Base-by-base conservation (phyloP, 257 asterid genomes). In the Jasminum sambac region DNA sequence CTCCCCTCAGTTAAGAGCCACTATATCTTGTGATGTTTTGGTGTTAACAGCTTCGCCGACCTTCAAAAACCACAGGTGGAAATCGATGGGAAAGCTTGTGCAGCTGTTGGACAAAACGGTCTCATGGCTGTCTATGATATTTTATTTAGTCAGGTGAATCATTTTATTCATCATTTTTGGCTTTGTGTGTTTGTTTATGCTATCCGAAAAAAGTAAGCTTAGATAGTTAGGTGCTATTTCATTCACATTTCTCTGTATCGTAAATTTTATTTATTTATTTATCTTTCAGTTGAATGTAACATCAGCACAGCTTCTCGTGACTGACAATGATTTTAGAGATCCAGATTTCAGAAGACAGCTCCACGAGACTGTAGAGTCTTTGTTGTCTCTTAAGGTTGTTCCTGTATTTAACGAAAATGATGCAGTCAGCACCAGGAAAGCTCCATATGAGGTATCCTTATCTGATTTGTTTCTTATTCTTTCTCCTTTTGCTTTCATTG, bases 91-190 rank as follows among this genome's bases (percentile, higher is more conserved):
- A 95, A 95, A 83, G 98, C 97, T 69, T 95, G 99, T 78, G 98
- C 99, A 3, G 99, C 96, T 62, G 98, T 95, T 60, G 99, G 99
- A 62, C 99, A 95, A 82, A 95, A 91, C 74, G 96, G 97, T 71
- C 97, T 95, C 69, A 88, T 95, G 98, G 95, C 99, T 77, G 85
- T 91, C 55, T 95, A 95, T 74, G 99, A 95, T 74, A 85, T 90
- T 43, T 83, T 95, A 77, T 95, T 95, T 86, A 89, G 95, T 81
- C 97, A 95, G 99, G 99, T 93, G 72, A 79, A n/a, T 25, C 30
- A 38, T 12, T 25, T 48, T 30, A 39, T 52, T 14, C n/a, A 40
- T 60, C n/a, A 25, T 44, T 36, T 72, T 42, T 42, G 26, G 58
- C 25, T 36, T 50, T 52, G 44, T 38, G 19, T 36, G 30, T 65